Evolutionary conservation across 2,329 filamentous ascomycete species (phyloP), one percentile per base, ranked within the genome.

Genomic region (Colletotrichum sojae): DNA sequence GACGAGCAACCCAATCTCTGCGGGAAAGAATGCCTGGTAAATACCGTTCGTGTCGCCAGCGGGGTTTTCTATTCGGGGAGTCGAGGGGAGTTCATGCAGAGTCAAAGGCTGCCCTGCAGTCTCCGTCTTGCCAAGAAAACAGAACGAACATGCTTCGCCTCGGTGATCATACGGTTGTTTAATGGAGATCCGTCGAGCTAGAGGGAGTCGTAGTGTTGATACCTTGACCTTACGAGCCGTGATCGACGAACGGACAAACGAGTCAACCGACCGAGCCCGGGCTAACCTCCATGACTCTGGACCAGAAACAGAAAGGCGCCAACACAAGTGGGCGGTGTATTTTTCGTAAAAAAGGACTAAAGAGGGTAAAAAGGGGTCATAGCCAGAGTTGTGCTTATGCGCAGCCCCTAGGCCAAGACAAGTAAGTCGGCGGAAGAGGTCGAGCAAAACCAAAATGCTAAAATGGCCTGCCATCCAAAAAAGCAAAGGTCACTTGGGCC

Each of bases 391-490:
- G 49, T 61, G 51, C 22, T 56, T 56, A 55, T n/a, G 55, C 54
- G 36, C 31, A 36, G 31, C 31, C 51, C 36, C 49, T 48, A 54
- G 40, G 13, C 51, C 49, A 51, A 48, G 18, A 59, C 39, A 39
- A 39, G 49, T 54, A 62, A 62, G 49, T 36, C n/a, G 25, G 16
- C 49, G 27, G 16, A 31, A 40, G 13, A 15, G 25, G 16, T 12
- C 8, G 13, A 48, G 16, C 31, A 18, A 45, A 55, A 27, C 31
- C 22, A 48, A 53, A 27, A 27, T 52, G 36, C 31, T 18, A 48
- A 57, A 39, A 31, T 52, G 36, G 51, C 43, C 43, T 61, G 55
- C 83, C 76, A 16, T 74, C 76, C 70, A 83, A 79, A 39, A 43
- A 43, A 36, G 31, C 31, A 36, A 36, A 36, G 31, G 73, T 73